phyloP scores from a whole-genome alignment of 148 eudicot species.

The Talinum fruticosum region DNA sequence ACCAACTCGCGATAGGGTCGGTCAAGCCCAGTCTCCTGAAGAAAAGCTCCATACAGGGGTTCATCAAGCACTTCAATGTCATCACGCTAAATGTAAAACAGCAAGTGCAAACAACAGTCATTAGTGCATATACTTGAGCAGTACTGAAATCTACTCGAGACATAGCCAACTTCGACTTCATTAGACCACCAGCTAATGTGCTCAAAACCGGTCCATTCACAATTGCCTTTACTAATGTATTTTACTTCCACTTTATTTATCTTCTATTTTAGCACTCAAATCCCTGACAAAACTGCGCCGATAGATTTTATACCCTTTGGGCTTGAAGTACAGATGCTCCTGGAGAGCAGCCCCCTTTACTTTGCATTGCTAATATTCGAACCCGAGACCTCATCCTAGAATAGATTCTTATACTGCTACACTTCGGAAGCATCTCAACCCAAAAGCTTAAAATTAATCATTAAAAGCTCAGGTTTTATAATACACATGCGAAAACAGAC shows the following conservation, averaged over 20 bases:
- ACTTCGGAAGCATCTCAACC: no score
- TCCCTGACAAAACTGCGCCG: background rate
- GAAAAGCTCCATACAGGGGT: slow-evolving; percentile 77
- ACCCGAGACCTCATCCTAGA: no score
- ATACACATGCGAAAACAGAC: no score
- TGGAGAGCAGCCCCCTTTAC: no score
- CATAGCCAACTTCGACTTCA: background rate
- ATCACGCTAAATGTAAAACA: slow-evolving; percentile 54
- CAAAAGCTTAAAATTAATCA: no score
- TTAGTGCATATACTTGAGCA: background rate
- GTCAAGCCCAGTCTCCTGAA: slow-evolving; percentile 56
- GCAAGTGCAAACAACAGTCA: background rate
- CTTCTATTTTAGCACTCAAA: background rate
- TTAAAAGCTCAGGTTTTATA: no score
- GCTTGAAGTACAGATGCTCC: no score
- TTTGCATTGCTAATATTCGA: no score
- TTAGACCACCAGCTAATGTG: background rate
- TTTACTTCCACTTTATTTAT: background rate
- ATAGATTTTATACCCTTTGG: no score
- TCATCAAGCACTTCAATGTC: slow-evolving; percentile 94
- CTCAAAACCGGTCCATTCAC: background rate
- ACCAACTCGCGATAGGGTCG: slow-evolving; percentile 76
- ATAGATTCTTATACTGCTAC: no score
- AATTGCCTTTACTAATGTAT: background rate
- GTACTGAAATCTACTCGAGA: background rate